phyloP scores from a whole-genome alignment of 345 rosid genomes.

The Camelina sativa region DNA sequence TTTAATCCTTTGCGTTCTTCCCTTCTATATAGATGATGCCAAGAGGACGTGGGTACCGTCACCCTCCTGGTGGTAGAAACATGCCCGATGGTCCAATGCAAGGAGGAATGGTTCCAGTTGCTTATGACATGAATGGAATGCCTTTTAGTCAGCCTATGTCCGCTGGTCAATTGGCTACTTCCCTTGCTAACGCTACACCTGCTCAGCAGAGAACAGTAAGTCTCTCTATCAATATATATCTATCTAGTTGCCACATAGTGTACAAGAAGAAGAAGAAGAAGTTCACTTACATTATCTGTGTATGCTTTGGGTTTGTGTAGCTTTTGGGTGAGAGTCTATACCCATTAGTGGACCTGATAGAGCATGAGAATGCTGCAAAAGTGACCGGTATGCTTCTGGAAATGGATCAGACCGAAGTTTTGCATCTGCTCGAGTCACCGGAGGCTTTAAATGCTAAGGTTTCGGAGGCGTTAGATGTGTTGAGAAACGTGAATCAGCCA shows the following conservation, averaged over 20 bases:
- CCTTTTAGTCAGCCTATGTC: conserved; percentile 63
- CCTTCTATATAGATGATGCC: conserved; percentile 72
- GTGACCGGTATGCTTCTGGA: conserved; percentile 85
- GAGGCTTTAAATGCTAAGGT: conserved; percentile 79
- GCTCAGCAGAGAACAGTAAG: conserved; percentile 81
- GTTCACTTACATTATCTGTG: conserved; percentile 3
- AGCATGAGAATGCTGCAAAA: conserved; percentile 75
- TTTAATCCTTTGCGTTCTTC: neutral
- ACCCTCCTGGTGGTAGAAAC: conserved; percentile 85
- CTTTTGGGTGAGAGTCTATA: conserved; percentile 73
- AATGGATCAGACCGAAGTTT: conserved; percentile 79
- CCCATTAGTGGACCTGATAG: conserved; percentile 74
- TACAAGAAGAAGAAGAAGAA: neutral
- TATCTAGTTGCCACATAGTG: neutral
- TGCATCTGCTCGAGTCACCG: conserved; percentile 82
- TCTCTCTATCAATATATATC: neutral
- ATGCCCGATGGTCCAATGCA: conserved; percentile 73
- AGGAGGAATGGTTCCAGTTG: conserved; percentile 79
- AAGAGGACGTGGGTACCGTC: conserved; percentile 77
- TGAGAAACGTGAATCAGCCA: conserved; percentile 60
- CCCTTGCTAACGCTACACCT: conserved; percentile 70
- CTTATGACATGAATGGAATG: conserved; percentile 72
- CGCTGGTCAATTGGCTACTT: conserved; percentile 65
- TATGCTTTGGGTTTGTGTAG: conserved; percentile 42
- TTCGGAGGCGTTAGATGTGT: conserved; percentile 71